phyloP scores from a whole-genome alignment of 208 protist species.

The Leishmania arabica region DNA sequence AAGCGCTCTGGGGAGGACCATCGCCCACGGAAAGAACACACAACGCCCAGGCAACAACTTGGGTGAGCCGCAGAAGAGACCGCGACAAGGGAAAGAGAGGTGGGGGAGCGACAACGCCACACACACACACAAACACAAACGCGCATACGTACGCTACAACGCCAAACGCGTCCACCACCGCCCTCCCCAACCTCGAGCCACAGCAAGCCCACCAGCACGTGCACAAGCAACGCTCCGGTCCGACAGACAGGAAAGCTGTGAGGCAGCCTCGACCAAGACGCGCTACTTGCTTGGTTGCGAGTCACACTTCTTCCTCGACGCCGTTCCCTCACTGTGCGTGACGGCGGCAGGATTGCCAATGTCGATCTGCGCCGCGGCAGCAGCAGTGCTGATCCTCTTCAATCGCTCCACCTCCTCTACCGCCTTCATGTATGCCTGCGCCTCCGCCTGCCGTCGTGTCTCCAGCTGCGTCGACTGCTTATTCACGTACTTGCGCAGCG shows the following conservation, averaged over 20 bases:
- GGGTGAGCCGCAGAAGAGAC: neutral
- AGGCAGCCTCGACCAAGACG: neutral
- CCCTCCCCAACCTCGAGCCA: neutral
- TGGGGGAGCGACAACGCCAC: neutral
- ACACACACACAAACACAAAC: neutral
- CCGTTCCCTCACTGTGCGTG: neutral
- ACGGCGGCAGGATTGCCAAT: neutral
- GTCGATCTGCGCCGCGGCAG: conserved; percentile 26
- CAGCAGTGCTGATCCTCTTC: conserved; percentile 42
- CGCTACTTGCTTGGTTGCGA: neutral
- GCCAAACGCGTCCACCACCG: neutral
- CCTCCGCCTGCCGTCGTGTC: conserved; percentile 64
- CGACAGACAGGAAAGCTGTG: neutral
- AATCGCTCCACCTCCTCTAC: conserved; percentile 68
- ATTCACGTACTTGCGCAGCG: conserved; percentile 53
- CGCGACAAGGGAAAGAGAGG: neutral
- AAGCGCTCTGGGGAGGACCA: neutral
- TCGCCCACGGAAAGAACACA: neutral
- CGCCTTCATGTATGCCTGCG: conserved; percentile 61
- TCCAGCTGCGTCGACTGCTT: conserved; percentile 59
- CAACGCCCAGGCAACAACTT: neutral
- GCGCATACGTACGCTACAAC: neutral
- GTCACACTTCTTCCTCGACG: neutral
- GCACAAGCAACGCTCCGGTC: neutral
- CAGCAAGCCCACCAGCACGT: neutral